Percentiles rank a stretch among this genome's conserved stretches.
Conservation (phyloP, 768 basidiomycete genomes). For the Psilocybe cyanescens region DNA sequence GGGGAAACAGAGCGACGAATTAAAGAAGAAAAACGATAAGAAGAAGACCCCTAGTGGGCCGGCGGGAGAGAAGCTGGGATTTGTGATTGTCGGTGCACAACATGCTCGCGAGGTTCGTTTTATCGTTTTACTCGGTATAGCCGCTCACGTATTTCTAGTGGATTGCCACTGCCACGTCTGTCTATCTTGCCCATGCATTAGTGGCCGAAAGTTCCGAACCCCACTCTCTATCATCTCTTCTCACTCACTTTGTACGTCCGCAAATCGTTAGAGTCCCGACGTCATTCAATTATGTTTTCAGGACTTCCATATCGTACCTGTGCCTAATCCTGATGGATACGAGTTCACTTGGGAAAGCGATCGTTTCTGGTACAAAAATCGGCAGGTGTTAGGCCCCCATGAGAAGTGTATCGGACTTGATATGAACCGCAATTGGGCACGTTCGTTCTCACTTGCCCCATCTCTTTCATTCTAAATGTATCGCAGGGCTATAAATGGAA, state of each 20-base stretch:
- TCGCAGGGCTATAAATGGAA: constrained; percentile 78
- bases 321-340: constrained; percentile 76
- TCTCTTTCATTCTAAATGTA: background rate
- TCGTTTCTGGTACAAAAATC: constrained; percentile 80
- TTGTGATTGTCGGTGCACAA: constrained; percentile 61
- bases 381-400: constrained; percentile 52
- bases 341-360: constrained; percentile 73
- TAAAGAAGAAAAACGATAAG: constrained; percentile 19
- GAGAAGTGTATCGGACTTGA: constrained; percentile 71
- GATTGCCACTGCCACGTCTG: constrained; percentile 75
- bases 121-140: background rate
- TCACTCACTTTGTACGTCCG: constrained; percentile 53
- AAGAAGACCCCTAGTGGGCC: constrained; percentile 17
- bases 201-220: constrained; percentile 51
- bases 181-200: constrained; percentile 77
- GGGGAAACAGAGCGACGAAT: constrained; percentile 10
- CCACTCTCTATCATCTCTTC: constrained; percentile 49
- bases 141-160: constrained; percentile 49
- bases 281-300: constrained; percentile 21
- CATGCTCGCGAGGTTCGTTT: constrained; percentile 20
- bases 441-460: constrained; percentile 10
- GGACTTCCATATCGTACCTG: constrained; percentile 72
- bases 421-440: constrained; percentile 72
- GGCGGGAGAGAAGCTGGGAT: constrained; percentile 45
- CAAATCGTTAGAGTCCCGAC: constrained; percentile 7